phyloP scores from a whole-genome alignment of 2,329 filamentous ascomycete genomes.

The Dactylellina haptotyla region DNA sequence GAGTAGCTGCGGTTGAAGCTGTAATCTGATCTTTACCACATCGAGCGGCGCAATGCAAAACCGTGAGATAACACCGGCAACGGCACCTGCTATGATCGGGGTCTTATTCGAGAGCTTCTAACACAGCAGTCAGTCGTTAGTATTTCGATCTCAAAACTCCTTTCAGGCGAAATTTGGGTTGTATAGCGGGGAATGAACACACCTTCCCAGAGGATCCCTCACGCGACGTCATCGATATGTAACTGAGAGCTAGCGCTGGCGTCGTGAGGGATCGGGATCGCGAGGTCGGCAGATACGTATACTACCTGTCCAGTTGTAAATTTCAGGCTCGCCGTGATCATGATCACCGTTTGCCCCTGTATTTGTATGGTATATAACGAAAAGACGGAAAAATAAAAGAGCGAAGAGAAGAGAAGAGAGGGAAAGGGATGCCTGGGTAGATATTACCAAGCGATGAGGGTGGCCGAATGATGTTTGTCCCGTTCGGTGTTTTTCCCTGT shows the following conservation, averaged over 20 bases:
- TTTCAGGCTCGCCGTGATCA: slow-evolving; percentile 12
- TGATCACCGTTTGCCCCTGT: slow-evolving; percentile 8
- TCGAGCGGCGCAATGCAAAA: slow-evolving; percentile 96
- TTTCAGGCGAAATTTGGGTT: not conserved
- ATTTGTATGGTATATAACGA: not conserved
- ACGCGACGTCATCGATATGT: slow-evolving; percentile 39
- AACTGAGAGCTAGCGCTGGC: not conserved
- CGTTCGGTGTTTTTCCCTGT: too few species aligned
- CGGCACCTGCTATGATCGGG: slow-evolving; percentile 36
- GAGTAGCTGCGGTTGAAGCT: slow-evolving; percentile 78
- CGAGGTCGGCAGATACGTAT: not conserved
- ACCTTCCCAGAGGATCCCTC: slow-evolving; percentile 4
- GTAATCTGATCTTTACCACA: slow-evolving; percentile 96
- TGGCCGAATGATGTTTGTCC: too few species aligned
- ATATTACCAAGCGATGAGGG: too few species aligned
- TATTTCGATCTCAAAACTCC: too few species aligned
- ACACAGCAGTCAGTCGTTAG: too few species aligned
- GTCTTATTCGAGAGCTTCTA: slow-evolving; percentile 23
- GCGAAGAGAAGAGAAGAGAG: not conserved
- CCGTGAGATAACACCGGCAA: slow-evolving; percentile 35
- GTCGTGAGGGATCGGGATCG: not conserved
- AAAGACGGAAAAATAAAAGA: not conserved
- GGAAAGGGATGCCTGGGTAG: too few species aligned
- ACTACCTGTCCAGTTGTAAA: slow-evolving; percentile 10
- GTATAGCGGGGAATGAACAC: not conserved